Evolutionary conservation across 768 basidiomycete species (phyloP), one percentile per base, ranked within the genome.

Genomic region (Hirschioporus abietinus): DNA sequence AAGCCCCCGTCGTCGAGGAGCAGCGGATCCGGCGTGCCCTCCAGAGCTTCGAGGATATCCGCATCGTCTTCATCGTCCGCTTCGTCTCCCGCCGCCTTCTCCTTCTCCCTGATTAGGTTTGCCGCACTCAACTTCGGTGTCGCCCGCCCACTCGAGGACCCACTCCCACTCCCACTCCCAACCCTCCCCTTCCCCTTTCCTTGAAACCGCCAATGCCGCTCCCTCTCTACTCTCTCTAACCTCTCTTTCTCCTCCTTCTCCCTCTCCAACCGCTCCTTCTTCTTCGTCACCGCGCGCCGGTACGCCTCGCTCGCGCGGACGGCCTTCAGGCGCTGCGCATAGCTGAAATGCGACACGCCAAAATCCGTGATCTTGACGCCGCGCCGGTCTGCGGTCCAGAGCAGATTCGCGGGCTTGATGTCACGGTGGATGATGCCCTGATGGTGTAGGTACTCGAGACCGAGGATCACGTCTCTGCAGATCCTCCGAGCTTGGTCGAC

Each of bases 391-490:
- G 84, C 83, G 1, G 91, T 91, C 88, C 93, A 95, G 30, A 99
- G 84, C 25, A 99, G 87, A 77, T 99, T 99, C 60, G 95, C 93
- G 27, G 97, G 97, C 75, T 99, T 99, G 81, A 99, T 99, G 79
- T 99, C 97, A 66, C 97, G 93, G 78, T 99, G 97, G 63, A 99
- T 98, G 76, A 99, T 99, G 25, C 96, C 97, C 74, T 99, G 95
- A 72, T 91, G 87, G 75, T 99, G 97, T 1, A 99, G 80, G 76
- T 99, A 99, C 75, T 98, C 95, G 62, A 99, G 84, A 27, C 97
- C 97, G 26, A 96, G 86, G 62, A 97, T 87, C 63, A 95, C 92
- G 76, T 99, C 97, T 65, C 96, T 87, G 74, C 95, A 90, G 60
- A 96, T 96, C 52, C 90, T 84, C 57, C 95, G 81, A 15, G 91